These are phyloP conservation scores for Blastobotrys petasosporus DNA, from an alignment of 1,139 yeast genomes.

Conservation along the genomic window DNA sequence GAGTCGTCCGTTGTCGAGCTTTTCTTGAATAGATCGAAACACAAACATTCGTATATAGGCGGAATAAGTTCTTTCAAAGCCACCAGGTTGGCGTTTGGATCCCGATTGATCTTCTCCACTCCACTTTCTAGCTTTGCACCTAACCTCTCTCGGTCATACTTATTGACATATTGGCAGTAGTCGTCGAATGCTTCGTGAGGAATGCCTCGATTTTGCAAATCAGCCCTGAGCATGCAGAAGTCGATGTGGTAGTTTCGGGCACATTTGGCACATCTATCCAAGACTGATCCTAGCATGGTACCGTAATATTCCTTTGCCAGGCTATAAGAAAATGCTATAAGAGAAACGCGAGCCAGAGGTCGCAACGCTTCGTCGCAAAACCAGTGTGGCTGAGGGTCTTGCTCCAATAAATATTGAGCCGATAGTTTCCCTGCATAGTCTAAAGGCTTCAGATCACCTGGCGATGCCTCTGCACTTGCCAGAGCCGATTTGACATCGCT, in stretches of 20 bases:
- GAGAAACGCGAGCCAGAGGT: constrained; percentile 4
- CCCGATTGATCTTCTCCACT: neutral
- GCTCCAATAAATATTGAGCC: constrained; percentile 2
- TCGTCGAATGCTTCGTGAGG: constrained; percentile 5
- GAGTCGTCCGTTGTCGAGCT: neutral
- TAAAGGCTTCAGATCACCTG: constrained; percentile 1
- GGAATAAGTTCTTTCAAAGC: constrained; percentile 2
- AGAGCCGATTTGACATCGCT: constrained; percentile 5
- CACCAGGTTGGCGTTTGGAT: constrained; percentile 1
- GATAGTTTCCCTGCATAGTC: constrained; percentile 6
- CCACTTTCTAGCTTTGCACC: neutral
- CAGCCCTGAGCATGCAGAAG: constrained; percentile 2
- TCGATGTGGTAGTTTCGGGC: constrained; percentile 12
- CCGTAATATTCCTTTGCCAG: constrained; percentile 6
- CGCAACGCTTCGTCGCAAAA: constrained; percentile 9
- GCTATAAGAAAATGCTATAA: constrained; percentile 9
- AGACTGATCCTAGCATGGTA: neutral
- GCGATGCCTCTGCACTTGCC: constrained; percentile 6
- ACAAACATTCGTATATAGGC: constrained; percentile 11
- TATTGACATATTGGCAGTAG: constrained; percentile 5
- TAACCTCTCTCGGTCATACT: constrained; percentile 1
- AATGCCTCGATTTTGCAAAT: neutral
- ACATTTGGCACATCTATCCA: constrained; percentile 10
- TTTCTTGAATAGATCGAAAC: constrained; percentile 6
- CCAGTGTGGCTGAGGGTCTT: constrained; percentile 9